These are phyloP conservation scores for Aspergillus aculeatinus DNA, from an alignment of 2,329 filamentous ascomycete species.

Conservation along the genomic window DNA sequence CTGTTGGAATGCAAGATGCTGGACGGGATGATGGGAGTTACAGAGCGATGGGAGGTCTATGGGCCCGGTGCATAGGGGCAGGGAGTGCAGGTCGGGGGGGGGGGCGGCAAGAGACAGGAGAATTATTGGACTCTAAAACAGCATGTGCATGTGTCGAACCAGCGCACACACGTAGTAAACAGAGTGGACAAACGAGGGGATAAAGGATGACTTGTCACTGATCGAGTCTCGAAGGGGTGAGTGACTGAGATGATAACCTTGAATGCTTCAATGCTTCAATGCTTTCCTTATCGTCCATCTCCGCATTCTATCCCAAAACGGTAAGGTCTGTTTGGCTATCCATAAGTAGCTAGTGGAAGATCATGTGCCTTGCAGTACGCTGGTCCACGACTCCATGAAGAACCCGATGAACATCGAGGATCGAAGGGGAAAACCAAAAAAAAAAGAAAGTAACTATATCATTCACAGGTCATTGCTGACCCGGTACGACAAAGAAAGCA, in stretches of 20 bases:
- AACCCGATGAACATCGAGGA: neutral
- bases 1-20: neutral
- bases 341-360: conserved; percentile 6
- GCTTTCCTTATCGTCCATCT: conserved; percentile 9
- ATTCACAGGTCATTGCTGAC: neutral
- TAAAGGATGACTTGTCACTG: conserved; percentile 4
- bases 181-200: neutral
- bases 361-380: conserved; percentile 5
- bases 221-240: neutral
- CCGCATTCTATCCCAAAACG: conserved; percentile 13
- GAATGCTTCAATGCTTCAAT: neutral
- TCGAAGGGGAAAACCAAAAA: neutral
- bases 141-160: conserved; percentile 2
- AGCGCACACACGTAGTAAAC: conserved; percentile 1
- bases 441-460: neutral
- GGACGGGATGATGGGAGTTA: neutral
- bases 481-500: neutral
- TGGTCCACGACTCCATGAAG: neutral
- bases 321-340: conserved; percentile 14
- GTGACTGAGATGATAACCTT: neutral
- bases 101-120: neutral
- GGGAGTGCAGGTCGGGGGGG: neutral
- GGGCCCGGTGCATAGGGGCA: conserved; percentile 1
- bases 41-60: neutral
- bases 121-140: conserved; percentile 7